phyloP scores from a whole-genome alignment of 768 basidiomycete species.

The Mycena venus region DNA sequence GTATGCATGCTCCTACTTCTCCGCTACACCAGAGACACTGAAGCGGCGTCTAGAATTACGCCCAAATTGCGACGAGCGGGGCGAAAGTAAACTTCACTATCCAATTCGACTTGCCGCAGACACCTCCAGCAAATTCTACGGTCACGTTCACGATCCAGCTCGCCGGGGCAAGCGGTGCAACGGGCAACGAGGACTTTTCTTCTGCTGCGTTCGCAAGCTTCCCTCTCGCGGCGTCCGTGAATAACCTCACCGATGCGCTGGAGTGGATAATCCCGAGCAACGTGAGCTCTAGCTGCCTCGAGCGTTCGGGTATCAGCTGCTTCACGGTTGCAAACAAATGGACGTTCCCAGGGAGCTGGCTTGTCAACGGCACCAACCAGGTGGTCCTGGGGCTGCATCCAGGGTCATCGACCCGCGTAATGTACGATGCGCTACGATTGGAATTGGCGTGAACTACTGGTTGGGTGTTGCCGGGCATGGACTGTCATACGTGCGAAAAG shows the following conservation, averaged over 20 bases:
- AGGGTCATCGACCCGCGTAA: constrained; percentile 18
- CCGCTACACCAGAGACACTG: not conserved
- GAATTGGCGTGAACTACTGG: constrained; percentile 6
- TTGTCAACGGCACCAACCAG: constrained; percentile 23
- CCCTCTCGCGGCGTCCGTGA: constrained; percentile 13
- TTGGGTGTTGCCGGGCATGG: not conserved
- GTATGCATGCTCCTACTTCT: not conserved
- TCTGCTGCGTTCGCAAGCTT: constrained; percentile 20
- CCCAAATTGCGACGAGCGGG: constrained; percentile 13
- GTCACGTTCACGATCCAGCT: constrained; percentile 22
- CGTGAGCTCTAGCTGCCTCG: constrained; percentile 18
- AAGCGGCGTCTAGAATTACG: constrained; percentile 15
- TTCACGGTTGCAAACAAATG: constrained; percentile 21
- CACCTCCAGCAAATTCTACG: constrained; percentile 2
- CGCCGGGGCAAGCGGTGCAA: constrained; percentile 18
- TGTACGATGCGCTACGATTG: constrained; percentile 25
- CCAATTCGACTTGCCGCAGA: constrained; percentile 3
- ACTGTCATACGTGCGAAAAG: not conserved
- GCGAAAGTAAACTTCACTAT: constrained; percentile 19
- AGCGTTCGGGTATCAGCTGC: constrained; percentile 30
- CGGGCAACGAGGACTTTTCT: constrained; percentile 24
- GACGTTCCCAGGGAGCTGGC: constrained; percentile 20
- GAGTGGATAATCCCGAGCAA: constrained; percentile 25
- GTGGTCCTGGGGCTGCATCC: constrained; percentile 14
- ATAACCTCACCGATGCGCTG: constrained; percentile 1